Base-by-base conservation (phyloP, 768 basidiomycete species). In the Suillus bovinus region DNA sequence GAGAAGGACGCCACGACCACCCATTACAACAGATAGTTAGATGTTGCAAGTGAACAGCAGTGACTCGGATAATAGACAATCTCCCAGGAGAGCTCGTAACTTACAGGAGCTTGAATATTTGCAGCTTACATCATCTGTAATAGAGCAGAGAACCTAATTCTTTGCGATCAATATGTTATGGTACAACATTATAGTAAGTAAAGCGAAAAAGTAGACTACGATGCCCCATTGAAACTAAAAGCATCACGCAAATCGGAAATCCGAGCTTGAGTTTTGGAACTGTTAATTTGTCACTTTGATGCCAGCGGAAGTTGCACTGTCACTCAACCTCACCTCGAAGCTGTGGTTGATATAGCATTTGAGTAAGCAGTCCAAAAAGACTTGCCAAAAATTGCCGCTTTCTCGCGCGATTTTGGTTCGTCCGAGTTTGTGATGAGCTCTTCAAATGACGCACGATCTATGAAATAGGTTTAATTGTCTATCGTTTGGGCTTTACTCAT, bases 1-100 rank as follows among this genome's bases (percentile, higher is more conserved):
- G 67, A 96, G 84, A 60, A 94, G 82, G 58, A 90, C 81, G 55
- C 91, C 91, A 61, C 92, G 82, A 67, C 80, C 84, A 56, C 55
- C 36, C 55, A 56, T 56, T 27, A 27, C 16, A 38, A 36, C 17
- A 56, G 55, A 56, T 9, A 27, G 36, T 17, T 38, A 55, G 24
- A 52, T 33, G 5, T 20, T 31, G 50, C 29, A 31, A n/a, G 29
- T 11, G 20, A 52, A 52, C 29, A 3, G 3, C 36, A 27, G 14
- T 17, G 55, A 38, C 14, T n/a, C n/a, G n/a, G n/a, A n/a, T n/a
- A 5, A 27, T 38, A 10, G 24, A 55, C 29, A n/a, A 20, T 52
- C 17, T 27, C 10, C 54, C 36, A 54, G 14, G 54, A 36, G 17
- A 20, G 29, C 31, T 52, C 29, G 50, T n/a, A 33, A n/a, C 20